A percentile compares a stretch with the other conserved stretches of the same genome.
phyloP scores from a whole-genome alignment of 108 stramenopile genomes.

The Seminavis robusta region DNA sequence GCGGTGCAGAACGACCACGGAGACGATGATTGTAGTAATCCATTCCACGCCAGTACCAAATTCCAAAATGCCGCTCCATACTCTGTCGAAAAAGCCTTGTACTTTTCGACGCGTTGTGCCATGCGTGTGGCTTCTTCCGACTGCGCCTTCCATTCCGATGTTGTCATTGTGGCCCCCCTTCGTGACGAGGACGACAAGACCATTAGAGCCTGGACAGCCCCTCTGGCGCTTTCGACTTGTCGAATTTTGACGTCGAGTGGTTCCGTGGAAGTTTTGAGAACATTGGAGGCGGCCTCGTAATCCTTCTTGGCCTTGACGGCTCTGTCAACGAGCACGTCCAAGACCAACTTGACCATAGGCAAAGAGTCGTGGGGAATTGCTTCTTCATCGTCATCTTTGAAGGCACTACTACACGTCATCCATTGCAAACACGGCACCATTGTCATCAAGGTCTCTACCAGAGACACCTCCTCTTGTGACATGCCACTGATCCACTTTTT shows the following conservation, averaged over 20 bases:
- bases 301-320: not conserved
- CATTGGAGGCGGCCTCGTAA: not conserved
- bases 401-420: conserved; percentile 11
- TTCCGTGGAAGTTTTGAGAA: not conserved
- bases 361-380: too few relatives aligned
- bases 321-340: too few relatives aligned
- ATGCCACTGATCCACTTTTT: not conserved
- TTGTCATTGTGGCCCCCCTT: not conserved
- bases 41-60: conserved; percentile 1
- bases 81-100: not conserved
- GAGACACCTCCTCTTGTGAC: not conserved
- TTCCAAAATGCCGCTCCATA: not conserved
- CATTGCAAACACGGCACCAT: conserved; percentile 4
- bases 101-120: not conserved
- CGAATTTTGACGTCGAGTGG: not conserved
- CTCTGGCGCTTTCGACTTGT: not conserved
- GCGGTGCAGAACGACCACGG: conserved; percentile 51
- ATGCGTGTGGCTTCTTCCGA: conserved; percentile 15
- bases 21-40: not conserved
- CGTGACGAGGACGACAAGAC: not conserved
- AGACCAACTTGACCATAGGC: too few relatives aligned
- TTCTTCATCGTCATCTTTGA: not conserved
- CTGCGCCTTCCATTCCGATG: not conserved
- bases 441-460: not conserved
- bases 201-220: not conserved